Evolutionary conservation across 192 early-diverging fungal genomes (phyloP).

Genomic region (Martensiomyces pterosporus): DNA sequence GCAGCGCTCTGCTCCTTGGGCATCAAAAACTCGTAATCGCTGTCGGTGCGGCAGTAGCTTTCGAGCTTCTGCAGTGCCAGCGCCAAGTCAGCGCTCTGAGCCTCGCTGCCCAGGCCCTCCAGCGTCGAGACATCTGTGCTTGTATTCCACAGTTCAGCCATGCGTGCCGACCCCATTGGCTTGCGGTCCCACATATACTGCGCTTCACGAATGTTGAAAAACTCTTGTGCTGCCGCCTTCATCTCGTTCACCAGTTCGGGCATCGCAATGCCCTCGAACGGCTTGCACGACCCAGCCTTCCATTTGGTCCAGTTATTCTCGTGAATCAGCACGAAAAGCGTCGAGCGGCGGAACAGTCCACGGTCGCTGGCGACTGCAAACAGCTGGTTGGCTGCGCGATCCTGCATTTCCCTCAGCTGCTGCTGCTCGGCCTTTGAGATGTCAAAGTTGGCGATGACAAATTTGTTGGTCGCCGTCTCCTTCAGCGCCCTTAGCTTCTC

Average conservation of each 20-base stretch:
- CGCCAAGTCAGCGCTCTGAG: constrained; percentile 17
- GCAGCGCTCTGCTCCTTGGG: constrained; percentile 34
- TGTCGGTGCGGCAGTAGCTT: constrained; percentile 39
- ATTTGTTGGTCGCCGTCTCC: constrained; percentile 54
- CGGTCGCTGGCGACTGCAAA: constrained; percentile 57
- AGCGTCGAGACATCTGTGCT: constrained; percentile 2
- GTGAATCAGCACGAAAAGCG: constrained; percentile 63
- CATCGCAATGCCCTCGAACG: constrained; percentile 59
- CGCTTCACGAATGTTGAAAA: constrained; percentile 10
- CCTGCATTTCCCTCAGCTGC: constrained; percentile 54
- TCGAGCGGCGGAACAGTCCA: constrained; percentile 59
- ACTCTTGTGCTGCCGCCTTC: constrained; percentile 19
- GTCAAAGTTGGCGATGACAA: constrained; percentile 49
- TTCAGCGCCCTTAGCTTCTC: constrained; percentile 48
- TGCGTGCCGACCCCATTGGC: constrained; percentile 19
- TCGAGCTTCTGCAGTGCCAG: constrained; percentile 32
- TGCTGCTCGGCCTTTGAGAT: constrained; percentile 41
- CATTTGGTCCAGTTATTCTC: constrained; percentile 79
- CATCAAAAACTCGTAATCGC: constrained; percentile 46
- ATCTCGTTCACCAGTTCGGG: constrained; percentile 42
- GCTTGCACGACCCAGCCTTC: constrained; percentile 73
- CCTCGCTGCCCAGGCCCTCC: constrained; percentile 19
- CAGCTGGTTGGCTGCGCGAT: constrained; percentile 50
- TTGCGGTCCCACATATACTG: background rate
- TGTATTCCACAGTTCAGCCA: constrained; percentile 25